Percentiles rank a stretch among this genome's conserved stretches.
phyloP scores from a whole-genome alignment of 2,329 filamentous ascomycete genomes.

The Sordariomycetes sp. region DNA sequence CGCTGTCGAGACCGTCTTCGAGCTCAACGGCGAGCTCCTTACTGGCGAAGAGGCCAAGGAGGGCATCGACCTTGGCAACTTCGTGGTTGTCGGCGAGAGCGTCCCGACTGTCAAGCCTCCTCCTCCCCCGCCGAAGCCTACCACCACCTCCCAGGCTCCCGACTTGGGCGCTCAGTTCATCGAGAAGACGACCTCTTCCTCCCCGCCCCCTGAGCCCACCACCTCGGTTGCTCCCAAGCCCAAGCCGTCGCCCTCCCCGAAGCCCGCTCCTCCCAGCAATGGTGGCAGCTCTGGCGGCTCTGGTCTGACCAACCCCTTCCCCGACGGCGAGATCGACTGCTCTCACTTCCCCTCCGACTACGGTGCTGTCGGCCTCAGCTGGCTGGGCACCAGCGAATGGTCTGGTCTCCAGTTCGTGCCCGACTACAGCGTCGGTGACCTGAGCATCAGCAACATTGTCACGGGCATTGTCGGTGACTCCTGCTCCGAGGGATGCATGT shows the following conservation, averaged over 20 bases:
- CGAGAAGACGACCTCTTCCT: conserved; percentile 22
- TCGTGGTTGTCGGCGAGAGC: conserved; percentile 53
- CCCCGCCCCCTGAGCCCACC: conserved; percentile 7
- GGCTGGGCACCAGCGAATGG: conserved; percentile 66
- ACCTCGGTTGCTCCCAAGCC: conserved; percentile 8
- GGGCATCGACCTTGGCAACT: conserved; percentile 64
- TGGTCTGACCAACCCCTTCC: conserved; percentile 63
- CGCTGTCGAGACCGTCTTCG: conserved; percentile 61
- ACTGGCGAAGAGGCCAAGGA: conserved; percentile 55
- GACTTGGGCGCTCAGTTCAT: conserved; percentile 38
- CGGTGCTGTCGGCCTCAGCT: conserved; percentile 63
- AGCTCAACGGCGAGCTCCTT: conserved; percentile 57
- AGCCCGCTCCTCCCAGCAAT: too few species aligned
- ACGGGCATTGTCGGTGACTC: conserved; percentile 50
- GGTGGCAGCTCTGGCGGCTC: too few species aligned
- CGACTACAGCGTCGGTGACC: conserved; percentile 35
- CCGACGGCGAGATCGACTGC: conserved; percentile 65
- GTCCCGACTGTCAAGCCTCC: conserved; percentile 42
- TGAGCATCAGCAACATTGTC: conserved; percentile 55
- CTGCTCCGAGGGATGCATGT: conserved; percentile 61
- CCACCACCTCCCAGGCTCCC: conserved; percentile 24
- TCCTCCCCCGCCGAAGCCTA: conserved; percentile 24
- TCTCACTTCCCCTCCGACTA: conserved; percentile 68
- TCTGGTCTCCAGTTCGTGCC: conserved; percentile 64
- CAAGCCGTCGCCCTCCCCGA: conserved; percentile 13